These are phyloP conservation scores for Cyclotella kingstonii DNA, from an alignment of 108 stramenopile species.

Conservation along the genomic window DNA sequence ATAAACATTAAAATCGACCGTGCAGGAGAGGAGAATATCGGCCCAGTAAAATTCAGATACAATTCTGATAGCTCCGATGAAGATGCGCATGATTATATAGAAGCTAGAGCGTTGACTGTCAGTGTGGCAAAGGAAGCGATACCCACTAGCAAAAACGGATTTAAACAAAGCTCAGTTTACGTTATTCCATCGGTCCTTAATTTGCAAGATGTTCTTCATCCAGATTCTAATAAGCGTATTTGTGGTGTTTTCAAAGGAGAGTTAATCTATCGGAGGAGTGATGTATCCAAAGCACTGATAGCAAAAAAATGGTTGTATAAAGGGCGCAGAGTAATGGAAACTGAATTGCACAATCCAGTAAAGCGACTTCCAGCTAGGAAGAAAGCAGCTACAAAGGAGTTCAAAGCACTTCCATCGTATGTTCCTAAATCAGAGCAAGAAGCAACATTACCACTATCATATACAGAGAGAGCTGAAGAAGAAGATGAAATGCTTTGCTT, in stretches of 20 bases:
- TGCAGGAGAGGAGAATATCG: no score
- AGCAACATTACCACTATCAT: conserved; percentile 32
- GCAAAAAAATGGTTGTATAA: conserved; percentile 79
- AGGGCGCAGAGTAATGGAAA: conserved; percentile 68
- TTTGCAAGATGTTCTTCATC: conserved; percentile 67
- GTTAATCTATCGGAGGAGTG: conserved; percentile 60
- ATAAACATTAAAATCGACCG: conserved; percentile 23
- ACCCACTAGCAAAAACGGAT: conserved; percentile 76
- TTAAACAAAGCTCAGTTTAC: conserved; percentile 72
- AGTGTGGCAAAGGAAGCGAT: conserved; percentile 57
- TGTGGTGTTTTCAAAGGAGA: conserved; percentile 90
- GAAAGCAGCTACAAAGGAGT: conserved; percentile 44
- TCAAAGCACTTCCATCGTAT: conserved; percentile 67
- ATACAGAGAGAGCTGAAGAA: conserved; percentile 20
- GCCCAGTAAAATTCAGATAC: no score
- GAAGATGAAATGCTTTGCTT: conserved; percentile 52
- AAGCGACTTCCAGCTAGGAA: conserved; percentile 70
- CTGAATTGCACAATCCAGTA: conserved; percentile 59
- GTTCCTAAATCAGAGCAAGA: conserved; percentile 39
- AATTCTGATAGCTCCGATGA: conserved; percentile 32
- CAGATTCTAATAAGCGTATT: conserved; percentile 64
- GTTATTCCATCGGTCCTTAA: conserved; percentile 69
- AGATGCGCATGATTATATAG: conserved; percentile 42
- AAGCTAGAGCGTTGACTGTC: conserved; percentile 48
- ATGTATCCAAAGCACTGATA: conserved; percentile 68